Base-by-base conservation (phyloP, 768 basidiomycete genomes). In the Phlebiopsis gigantea region DNA sequence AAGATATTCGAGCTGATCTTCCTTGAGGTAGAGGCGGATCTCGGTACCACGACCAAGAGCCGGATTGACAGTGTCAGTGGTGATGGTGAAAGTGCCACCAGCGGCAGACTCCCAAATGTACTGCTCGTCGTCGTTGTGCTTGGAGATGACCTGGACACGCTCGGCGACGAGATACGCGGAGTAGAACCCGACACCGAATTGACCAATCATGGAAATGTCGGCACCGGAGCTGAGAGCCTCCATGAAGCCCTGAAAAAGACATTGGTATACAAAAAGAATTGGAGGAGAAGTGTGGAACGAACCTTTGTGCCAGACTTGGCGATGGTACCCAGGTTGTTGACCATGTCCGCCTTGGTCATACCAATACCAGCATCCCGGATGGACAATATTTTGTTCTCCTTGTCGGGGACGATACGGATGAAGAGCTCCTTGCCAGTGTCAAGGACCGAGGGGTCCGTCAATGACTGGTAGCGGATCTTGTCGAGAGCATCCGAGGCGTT, bases 31-130 rank as follows among this genome's bases (percentile, higher is more conserved):
- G 59, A 96, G 86, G 62, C 87, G 87, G 66, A 96, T 83, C 75
- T 96, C 91, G 48, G 90, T 87, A 75, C 97, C 96, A 71, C 97
- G 95, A 57, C 90, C 92, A 56, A 99, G 82, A 62, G 90, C 82
- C 22, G 88, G 85, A 78, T 95, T 95, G 71, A 87, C 75, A 59
- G 85, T 90, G 73, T 98, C 96, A 57, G 77, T 87, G 48, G 95
- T 97, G 78, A 99, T 97, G 69, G 97, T 98, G 80, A 98, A 99
- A 52, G 96, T 99, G 56, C 96, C 97, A 70, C 96, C 97, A 29
- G 96, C 96, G 61, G 97, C 89, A n/a, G 96, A 99, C 82, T 99
- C 96, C 97, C 96, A 99, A 75, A 99, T 94, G 79, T 99, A 98
- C 75, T 98, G 96, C 77, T 98, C 97, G 72, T 98, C 96, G 67